Percentiles rank a stretch among this genome's conserved stretches.
Evolutionary conservation across 2,329 filamentous ascomycete species (phyloP).

Genomic region (Epichloe gansuensis): DNA sequence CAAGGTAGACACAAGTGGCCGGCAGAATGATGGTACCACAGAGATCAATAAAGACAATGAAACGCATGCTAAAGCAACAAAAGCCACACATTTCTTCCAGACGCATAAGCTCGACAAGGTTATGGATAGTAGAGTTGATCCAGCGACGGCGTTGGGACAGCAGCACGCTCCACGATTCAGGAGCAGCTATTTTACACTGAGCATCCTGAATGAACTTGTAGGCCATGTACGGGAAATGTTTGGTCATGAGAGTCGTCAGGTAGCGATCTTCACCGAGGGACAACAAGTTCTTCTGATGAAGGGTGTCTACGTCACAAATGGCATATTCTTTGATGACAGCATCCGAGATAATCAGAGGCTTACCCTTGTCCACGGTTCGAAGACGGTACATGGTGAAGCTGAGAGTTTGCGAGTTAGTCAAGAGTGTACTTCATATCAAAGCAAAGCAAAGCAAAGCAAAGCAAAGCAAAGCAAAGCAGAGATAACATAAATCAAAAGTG

Average conservation of each 20-base stretch:
- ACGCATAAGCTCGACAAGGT: conserved; percentile 78
- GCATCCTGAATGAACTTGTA: conserved; percentile 95
- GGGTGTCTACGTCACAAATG: conserved; percentile 78
- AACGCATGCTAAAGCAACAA: conserved; percentile 97
- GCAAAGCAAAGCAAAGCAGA: too few relatives aligned
- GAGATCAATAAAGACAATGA: conserved; percentile 89
- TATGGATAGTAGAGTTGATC: conserved; percentile 99
- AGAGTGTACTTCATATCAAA: conserved; percentile 11
- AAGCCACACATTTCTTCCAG: conserved; percentile 94
- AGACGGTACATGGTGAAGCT: conserved; percentile 99
- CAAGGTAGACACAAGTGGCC: conserved; percentile 76
- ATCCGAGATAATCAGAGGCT: conserved; percentile 86
- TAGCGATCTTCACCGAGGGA: conserved; percentile 95
- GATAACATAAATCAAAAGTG: neutral
- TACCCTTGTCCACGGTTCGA: conserved; percentile 84
- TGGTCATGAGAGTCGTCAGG: conserved; percentile 94
- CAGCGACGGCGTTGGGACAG: conserved; percentile 96
- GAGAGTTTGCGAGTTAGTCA: conserved; percentile 19
- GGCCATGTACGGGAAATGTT: conserved; percentile 88
- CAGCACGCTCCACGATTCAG: conserved; percentile 85
- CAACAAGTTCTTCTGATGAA: conserved; percentile 93
- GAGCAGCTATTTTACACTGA: conserved; percentile 84
- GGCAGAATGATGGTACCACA: conserved; percentile 86
- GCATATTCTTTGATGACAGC: conserved; percentile 78
- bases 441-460: neutral